Conservation (phyloP, 371 early-diverging fungal genomes). For the Nematocida sp. region DNA sequence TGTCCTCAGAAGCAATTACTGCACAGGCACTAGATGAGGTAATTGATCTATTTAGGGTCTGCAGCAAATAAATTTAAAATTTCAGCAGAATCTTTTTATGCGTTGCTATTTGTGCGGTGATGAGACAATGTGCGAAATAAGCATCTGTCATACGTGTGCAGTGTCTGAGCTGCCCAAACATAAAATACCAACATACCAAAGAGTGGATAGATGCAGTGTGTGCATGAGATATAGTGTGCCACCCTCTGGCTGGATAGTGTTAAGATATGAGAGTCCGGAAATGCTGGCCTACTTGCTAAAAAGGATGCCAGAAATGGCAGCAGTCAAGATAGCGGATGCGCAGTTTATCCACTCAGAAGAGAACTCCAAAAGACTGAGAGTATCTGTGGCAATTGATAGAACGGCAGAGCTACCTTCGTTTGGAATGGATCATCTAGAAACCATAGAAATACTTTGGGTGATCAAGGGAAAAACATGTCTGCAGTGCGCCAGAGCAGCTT, state of each 20-base stretch:
- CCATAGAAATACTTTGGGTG: constrained; percentile 83
- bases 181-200: neutral
- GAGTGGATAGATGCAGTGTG: constrained; percentile 35
- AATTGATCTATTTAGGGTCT: constrained; percentile 16
- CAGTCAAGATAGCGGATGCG: constrained; percentile 85
- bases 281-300: constrained; percentile 83
- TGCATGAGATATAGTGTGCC: constrained; percentile 45
- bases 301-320: constrained; percentile 68
- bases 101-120: constrained; percentile 28
- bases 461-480: constrained; percentile 86
- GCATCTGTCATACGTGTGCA: constrained; percentile 8
- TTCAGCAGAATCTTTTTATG: constrained; percentile 87
- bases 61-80: constrained; percentile 72
- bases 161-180: constrained; percentile 21
- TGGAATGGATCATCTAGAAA: constrained; percentile 69
- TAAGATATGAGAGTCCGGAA: constrained; percentile 76
- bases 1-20: neutral
- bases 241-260: constrained; percentile 11
- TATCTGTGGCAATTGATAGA: constrained; percentile 69
- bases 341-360: constrained; percentile 97
- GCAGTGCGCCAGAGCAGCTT: constrained; percentile 89
- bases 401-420: constrained; percentile 5
- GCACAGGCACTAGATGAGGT: constrained; percentile 22
- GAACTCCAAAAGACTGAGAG: constrained; percentile 81
- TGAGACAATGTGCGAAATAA: neutral